Evolutionary conservation across 805 yeast species (phyloP).

Genomic region (Zygosaccharomyces kombuchaensis): DNA sequence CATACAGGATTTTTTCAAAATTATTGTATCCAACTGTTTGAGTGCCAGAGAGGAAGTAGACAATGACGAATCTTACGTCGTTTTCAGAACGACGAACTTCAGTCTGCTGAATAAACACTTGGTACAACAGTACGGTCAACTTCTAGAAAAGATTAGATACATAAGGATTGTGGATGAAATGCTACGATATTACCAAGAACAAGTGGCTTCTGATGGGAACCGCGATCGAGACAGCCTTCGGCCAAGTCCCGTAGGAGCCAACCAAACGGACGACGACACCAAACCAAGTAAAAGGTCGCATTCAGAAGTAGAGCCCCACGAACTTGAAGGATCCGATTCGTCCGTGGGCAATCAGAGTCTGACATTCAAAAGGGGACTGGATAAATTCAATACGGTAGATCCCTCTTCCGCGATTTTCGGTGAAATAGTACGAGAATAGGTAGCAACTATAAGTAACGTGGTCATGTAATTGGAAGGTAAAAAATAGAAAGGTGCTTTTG

Average conservation of each 20-base stretch:
- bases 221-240: conserved; percentile 1
- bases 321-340: conserved; percentile 16
- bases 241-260: not conserved
- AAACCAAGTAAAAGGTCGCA: conserved; percentile 9
- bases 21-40: conserved; percentile 31
- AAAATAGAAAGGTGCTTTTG: not conserved
- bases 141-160: conserved; percentile 32
- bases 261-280: conserved; percentile 8
- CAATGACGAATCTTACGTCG: conserved; percentile 20
- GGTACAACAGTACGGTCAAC: conserved; percentile 29
- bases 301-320: conserved; percentile 16
- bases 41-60: conserved; percentile 11
- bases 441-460: not conserved
- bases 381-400: conserved; percentile 18
- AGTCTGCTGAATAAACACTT: conserved; percentile 30
- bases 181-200: conserved; percentile 21
- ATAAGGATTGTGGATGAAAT: conserved; percentile 33
- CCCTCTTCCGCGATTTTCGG: conserved; percentile 17
- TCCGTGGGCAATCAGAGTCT: conserved; percentile 12
- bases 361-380: conserved; percentile 17
- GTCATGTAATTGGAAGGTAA: conserved; percentile 1
- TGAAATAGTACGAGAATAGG: conserved; percentile 14
- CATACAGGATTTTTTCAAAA: conserved; percentile 62
- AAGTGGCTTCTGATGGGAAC: conserved; percentile 5
- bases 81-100: conserved; percentile 24